Percentiles rank a stretch among this genome's conserved stretches.
These are phyloP conservation scores for Phyllachora maydis DNA, from an alignment of 2,329 filamentous ascomycete species.

Conservation along the genomic window DNA sequence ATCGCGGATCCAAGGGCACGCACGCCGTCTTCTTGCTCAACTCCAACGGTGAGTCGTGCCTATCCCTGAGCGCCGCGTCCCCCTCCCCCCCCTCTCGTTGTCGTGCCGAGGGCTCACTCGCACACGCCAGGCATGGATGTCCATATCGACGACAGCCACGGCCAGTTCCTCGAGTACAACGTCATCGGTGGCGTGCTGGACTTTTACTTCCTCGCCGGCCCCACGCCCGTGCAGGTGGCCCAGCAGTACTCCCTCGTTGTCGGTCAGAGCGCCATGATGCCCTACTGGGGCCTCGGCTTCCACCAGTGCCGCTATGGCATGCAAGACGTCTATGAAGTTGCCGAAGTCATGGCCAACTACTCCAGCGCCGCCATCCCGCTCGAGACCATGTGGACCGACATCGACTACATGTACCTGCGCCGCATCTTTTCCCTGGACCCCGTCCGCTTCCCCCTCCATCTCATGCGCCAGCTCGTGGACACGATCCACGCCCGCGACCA, in stretches of 20 bases:
- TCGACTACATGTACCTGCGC: slow-evolving; percentile 36
- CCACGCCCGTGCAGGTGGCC: slow-evolving; percentile 33
- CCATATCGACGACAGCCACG: slow-evolving; percentile 42
- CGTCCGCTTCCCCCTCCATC: slow-evolving; percentile 35
- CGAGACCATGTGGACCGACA: slow-evolving; percentile 50
- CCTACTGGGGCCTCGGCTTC: slow-evolving; percentile 42
- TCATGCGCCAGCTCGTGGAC: slow-evolving; percentile 43
- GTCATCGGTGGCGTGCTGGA: slow-evolving; percentile 58
- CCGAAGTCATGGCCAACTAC: slow-evolving; percentile 48
- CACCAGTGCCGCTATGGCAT: slow-evolving; percentile 48
- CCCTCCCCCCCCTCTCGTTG: background rate
- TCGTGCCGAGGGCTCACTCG: background rate
- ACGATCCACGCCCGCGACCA: slow-evolving; percentile 47
- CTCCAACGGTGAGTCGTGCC: slow-evolving; percentile 22
- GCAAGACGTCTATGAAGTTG: slow-evolving; percentile 40
- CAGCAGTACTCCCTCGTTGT: slow-evolving; percentile 34
- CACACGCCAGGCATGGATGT: slow-evolving; percentile 42
- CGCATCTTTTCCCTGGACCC: slow-evolving; percentile 45
- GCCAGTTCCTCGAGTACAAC: slow-evolving; percentile 64
- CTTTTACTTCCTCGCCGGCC: slow-evolving; percentile 43
- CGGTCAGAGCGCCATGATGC: slow-evolving; percentile 36
- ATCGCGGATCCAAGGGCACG: slow-evolving; percentile 34
- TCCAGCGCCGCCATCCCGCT: slow-evolving; percentile 42
- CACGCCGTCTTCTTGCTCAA: slow-evolving; percentile 52
- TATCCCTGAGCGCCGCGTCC: background rate